Percentiles rank a stretch among this genome's conserved stretches.
Conservation (phyloP, 495 filamentous ascomycete species). For the Xylaria palmicola region DNA sequence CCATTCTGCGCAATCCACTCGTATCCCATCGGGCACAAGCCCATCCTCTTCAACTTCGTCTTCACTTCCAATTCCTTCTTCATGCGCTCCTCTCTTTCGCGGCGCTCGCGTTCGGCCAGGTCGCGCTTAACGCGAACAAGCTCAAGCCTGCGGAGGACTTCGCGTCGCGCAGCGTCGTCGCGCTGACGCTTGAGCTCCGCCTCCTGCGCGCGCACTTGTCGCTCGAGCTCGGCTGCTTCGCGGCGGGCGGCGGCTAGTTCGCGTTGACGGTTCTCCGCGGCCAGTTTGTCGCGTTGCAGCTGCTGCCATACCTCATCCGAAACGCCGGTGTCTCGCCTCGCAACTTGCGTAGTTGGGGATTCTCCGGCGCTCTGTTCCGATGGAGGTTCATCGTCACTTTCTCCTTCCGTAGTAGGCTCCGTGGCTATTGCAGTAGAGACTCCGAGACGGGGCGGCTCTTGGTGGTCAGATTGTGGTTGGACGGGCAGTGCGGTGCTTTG, state of each 20-base stretch:
- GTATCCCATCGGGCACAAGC: slow-evolving; percentile 50
- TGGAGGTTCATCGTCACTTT: neutral
- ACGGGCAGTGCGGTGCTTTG: neutral
- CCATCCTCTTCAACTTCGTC: slow-evolving; percentile 49
- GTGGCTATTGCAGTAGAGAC: slow-evolving; percentile 5
- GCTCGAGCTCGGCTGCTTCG: slow-evolving; percentile 25
- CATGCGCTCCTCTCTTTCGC: slow-evolving; percentile 30
- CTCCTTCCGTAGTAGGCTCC: slow-evolving; percentile 6
- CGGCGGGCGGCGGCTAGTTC: slow-evolving; percentile 1
- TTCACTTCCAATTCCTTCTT: slow-evolving; percentile 43
- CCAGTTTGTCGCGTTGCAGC: slow-evolving; percentile 50
- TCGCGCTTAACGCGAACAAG: slow-evolving; percentile 2
- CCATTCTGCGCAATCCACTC: slow-evolving; percentile 52
- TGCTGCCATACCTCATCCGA: slow-evolving; percentile 61
- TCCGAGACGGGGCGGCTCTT: slow-evolving; percentile 12
- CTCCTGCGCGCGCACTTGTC: slow-evolving; percentile 22
- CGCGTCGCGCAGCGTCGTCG: slow-evolving; percentile 21
- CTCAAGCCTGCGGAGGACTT: slow-evolving; percentile 18
- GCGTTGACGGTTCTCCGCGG: slow-evolving; percentile 30
- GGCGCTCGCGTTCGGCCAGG: slow-evolving; percentile 12
- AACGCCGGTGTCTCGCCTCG: slow-evolving; percentile 54
- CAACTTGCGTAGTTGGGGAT: neutral
- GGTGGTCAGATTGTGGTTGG: neutral
- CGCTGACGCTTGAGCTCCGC: slow-evolving; percentile 24
- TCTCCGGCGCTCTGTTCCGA: neutral